Conservation (phyloP, 768 basidiomycete species). For the Dendrothele bispora region DNA sequence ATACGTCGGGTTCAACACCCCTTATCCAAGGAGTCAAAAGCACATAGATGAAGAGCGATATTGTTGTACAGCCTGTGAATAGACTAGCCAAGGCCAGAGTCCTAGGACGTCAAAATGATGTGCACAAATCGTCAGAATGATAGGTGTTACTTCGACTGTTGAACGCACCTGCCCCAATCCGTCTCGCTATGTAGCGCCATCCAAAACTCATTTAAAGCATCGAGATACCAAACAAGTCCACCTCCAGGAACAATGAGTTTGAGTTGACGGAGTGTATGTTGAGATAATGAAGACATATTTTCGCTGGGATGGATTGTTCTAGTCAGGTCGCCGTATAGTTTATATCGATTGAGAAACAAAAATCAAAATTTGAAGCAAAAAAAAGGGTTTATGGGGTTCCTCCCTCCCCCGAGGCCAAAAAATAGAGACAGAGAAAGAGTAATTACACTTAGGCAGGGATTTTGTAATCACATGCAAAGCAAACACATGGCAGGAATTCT, state of each 20-base stretch:
- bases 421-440: too few species aligned
- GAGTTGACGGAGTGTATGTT: slow-evolving; percentile 65
- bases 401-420: too few species aligned
- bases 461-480: too few species aligned
- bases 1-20: slow-evolving; percentile 69
- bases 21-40: slow-evolving; percentile 65
- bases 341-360: too few species aligned
- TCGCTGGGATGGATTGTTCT: slow-evolving; percentile 23
- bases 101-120: slow-evolving; percentile 30
- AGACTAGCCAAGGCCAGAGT: slow-evolving; percentile 54
- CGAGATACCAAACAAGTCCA: slow-evolving; percentile 58
- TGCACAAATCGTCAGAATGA: background rate
- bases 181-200: slow-evolving; percentile 30
- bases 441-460: too few species aligned
- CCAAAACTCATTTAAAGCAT: slow-evolving; percentile 53
- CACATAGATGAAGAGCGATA: slow-evolving; percentile 72
- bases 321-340: too few species aligned
- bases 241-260: slow-evolving; percentile 78
- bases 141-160: background rate
- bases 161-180: slow-evolving; percentile 56
- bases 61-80: slow-evolving; percentile 56
- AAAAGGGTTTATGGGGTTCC: too few species aligned
- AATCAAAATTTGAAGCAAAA: too few species aligned
- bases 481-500: too few species aligned
- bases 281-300: slow-evolving; percentile 17